Percentiles rank a stretch among this genome's conserved stretches.
phyloP scores from a whole-genome alignment of 1,284 basidiomycete genomes.

The Pascua guehoae region DNA sequence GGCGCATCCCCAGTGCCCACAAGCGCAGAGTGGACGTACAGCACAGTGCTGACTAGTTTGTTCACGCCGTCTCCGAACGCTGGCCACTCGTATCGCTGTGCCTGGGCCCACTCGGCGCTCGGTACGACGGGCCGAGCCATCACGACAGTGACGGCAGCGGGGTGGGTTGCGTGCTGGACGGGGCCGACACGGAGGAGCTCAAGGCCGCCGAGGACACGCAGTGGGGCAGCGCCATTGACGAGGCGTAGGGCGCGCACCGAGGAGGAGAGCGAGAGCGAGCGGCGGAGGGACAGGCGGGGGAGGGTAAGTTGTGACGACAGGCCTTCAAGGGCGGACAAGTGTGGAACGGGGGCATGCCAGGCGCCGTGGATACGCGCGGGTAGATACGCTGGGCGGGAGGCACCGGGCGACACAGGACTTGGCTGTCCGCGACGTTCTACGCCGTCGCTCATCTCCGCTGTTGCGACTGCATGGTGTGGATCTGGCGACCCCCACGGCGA shows the following conservation, averaged over 20 bases:
- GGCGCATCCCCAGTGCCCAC: not conserved
- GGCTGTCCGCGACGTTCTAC: no score
- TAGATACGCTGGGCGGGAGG: no score
- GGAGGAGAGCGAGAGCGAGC: not conserved
- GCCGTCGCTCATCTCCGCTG: no score
- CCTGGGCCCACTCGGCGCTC: not conserved
- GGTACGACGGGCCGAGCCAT: not conserved
- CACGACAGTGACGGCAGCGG: not conserved
- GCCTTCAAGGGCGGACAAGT: no score
- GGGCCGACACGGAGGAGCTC: not conserved
- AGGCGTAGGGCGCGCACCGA: not conserved
- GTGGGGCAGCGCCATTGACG: not conserved
- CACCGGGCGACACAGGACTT: no score
- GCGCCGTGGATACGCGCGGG: no score
- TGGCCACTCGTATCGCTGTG: not conserved
- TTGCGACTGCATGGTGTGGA: no score
- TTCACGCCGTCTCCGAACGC: not conserved
- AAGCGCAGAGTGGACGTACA: not conserved
- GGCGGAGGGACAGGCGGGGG: not conserved
- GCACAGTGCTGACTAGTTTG: not conserved
- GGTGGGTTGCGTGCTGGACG: not conserved
- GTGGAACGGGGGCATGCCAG: no score
- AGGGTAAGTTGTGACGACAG: no score
- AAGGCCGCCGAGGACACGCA: not conserved
- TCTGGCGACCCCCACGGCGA: no score